These are phyloP conservation scores for Bisporella sp. DNA, from an alignment of 2,329 filamentous ascomycete species.

Conservation along the genomic window DNA sequence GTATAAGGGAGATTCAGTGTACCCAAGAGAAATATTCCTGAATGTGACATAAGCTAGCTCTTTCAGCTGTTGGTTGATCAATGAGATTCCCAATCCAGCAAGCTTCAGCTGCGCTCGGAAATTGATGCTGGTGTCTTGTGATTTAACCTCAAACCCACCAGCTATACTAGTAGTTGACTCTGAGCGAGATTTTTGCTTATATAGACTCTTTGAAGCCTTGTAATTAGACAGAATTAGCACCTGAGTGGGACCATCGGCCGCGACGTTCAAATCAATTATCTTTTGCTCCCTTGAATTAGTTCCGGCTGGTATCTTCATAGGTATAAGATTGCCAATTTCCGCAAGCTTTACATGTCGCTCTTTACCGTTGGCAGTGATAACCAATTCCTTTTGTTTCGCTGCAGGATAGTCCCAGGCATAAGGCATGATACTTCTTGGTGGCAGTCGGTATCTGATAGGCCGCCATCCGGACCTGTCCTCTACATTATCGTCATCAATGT, in stretches of 20 bases:
- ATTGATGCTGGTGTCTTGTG: constrained; percentile 77
- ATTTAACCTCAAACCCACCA: constrained; percentile 87
- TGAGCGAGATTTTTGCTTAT: constrained; percentile 54
- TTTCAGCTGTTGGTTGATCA: constrained; percentile 86
- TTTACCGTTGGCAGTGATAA: constrained; percentile 70
- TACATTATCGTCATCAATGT: constrained; percentile 80
- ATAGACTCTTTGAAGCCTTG: constrained; percentile 86
- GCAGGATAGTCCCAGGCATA: constrained; percentile 99
- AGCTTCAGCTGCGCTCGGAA: constrained; percentile 86
- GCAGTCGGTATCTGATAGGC: constrained; percentile 85
- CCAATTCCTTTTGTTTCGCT: constrained; percentile 90
- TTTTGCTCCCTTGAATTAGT: constrained; percentile 52
- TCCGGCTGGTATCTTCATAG: constrained; percentile 74
- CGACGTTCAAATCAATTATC: constrained; percentile 94
- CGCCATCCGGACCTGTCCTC: constrained; percentile 85
- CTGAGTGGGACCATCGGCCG: constrained; percentile 91
- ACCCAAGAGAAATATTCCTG: constrained; percentile 83
- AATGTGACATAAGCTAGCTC: constrained; percentile 93
- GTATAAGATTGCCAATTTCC: constrained; percentile 92
- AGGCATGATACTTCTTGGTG: constrained; percentile 95
- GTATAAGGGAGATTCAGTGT: constrained; percentile 87
- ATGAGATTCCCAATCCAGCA: constrained; percentile 84
- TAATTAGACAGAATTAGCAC: constrained; percentile 92
- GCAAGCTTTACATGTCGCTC: constrained; percentile 91
- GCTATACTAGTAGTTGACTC: constrained; percentile 43